Conservation (phyloP, 2,329 filamentous ascomycete genomes). For the Celoporthe dispersa region DNA sequence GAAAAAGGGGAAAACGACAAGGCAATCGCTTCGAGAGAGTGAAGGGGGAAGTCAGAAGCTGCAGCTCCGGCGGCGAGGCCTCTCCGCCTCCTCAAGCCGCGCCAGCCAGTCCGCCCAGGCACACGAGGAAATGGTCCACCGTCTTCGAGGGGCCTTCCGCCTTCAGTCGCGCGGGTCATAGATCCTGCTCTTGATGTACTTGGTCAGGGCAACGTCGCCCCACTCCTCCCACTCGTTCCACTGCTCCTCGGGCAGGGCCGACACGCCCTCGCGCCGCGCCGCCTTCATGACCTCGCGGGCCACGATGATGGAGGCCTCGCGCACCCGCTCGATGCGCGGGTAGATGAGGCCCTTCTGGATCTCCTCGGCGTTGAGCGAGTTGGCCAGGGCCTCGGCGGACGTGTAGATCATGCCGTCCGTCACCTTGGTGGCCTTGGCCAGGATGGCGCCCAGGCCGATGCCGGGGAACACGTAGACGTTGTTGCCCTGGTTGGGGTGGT, state of each 20-base stretch:
- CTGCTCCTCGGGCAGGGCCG: constrained; percentile 67
- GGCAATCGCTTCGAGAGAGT: too few relatives aligned
- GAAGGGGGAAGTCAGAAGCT: constrained; percentile 18
- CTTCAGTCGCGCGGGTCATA: constrained; percentile 56
- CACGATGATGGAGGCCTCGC: constrained; percentile 85
- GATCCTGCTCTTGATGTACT: constrained; percentile 63
- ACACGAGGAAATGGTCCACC: constrained; percentile 28
- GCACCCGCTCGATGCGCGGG: constrained; percentile 86
- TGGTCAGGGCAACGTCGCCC: constrained; percentile 65
- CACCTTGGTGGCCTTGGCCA: constrained; percentile 83
- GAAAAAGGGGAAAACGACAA: too few relatives aligned
- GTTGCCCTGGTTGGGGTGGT: constrained; percentile 84
- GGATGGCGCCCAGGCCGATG: constrained; percentile 89
- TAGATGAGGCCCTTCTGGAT: constrained; percentile 85
- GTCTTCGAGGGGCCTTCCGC: constrained; percentile 28
- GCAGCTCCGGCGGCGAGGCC: constrained; percentile 17
- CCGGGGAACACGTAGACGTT: constrained; percentile 95
- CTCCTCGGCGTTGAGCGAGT: constrained; percentile 80
- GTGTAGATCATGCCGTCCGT: constrained; percentile 98
- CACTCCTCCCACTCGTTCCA: constrained; percentile 76
- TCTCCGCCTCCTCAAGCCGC: not conserved
- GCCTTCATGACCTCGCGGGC: constrained; percentile 93
- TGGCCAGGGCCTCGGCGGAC: constrained; percentile 80
- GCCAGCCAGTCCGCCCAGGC: constrained; percentile 25
- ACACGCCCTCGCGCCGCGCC: constrained; percentile 81